phyloP scores from a whole-genome alignment of 805 yeast genomes.

The Komagataella pseudopastoris region DNA sequence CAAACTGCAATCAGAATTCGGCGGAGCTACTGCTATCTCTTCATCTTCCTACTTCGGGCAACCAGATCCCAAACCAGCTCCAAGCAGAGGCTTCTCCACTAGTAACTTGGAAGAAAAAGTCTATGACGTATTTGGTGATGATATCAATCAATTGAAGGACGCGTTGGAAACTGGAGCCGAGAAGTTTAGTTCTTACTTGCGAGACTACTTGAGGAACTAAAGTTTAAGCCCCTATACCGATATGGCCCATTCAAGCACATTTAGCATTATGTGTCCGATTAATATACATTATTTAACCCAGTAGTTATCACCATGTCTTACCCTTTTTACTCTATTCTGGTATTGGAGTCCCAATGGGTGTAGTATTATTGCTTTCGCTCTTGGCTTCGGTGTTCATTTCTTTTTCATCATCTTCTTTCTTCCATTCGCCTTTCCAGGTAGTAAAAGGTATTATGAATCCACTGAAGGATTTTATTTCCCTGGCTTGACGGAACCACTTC shows the following conservation, averaged over 20 bases:
- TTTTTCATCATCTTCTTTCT: background rate
- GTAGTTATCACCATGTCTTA: background rate
- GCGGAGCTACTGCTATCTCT: slow-evolving; percentile 83
- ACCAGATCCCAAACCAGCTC: slow-evolving; percentile 55
- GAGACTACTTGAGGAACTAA: slow-evolving; percentile 60
- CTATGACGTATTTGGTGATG: slow-evolving; percentile 63
- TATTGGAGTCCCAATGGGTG: background rate
- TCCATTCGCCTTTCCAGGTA: background rate
- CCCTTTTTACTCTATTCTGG: background rate
- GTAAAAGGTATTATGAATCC: background rate
- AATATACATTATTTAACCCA: background rate
- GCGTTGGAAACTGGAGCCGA: slow-evolving; percentile 91
- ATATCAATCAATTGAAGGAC: slow-evolving; percentile 76
- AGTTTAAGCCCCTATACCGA: background rate
- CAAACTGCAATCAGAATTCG: slow-evolving; percentile 62
- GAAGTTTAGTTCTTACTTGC: slow-evolving; percentile 69
- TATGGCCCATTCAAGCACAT: slow-evolving; percentile 3
- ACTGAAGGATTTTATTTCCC: background rate
- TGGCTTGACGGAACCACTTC: background rate
- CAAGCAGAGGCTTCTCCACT: slow-evolving; percentile 22
- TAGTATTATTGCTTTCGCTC: background rate
- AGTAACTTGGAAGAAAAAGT: slow-evolving; percentile 38
- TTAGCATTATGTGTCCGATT: background rate
- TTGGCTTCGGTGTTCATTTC: background rate
- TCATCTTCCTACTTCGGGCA: slow-evolving; percentile 90